A percentile compares a stretch with the other conserved stretches of the same genome.
phyloP scores from a whole-genome alignment of 2,329 filamentous ascomycete genomes.

The Xylariaceae sp. region DNA sequence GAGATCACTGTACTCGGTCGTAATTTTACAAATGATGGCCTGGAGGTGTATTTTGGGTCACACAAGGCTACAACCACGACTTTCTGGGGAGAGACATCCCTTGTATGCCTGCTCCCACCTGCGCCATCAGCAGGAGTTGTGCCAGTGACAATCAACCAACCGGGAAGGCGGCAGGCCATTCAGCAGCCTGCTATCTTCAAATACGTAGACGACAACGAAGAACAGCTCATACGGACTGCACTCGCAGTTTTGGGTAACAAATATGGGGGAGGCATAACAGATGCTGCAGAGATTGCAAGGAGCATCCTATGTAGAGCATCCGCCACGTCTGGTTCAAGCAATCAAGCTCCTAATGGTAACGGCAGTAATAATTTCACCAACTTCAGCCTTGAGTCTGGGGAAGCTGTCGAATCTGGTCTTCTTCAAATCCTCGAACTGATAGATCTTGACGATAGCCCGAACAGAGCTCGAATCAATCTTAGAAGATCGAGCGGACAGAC shows the following conservation, averaged over 20 bases:
- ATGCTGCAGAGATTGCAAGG: conserved; percentile 67
- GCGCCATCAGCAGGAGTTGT: conserved; percentile 72
- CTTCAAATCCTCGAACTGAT: conserved; percentile 79
- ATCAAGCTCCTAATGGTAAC: conserved; percentile 51
- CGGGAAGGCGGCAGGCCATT: conserved; percentile 39
- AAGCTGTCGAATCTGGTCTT: conserved; percentile 67
- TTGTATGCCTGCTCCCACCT: conserved; percentile 80
- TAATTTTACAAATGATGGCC: conserved; percentile 74
- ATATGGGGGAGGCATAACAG: conserved; percentile 66
- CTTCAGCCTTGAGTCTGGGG: conserved; percentile 48
- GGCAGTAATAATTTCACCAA: conserved; percentile 45
- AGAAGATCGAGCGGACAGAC: conserved; percentile 73
- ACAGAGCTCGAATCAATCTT: conserved; percentile 71
- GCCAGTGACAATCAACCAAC: conserved; percentile 71
- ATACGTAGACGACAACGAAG: conserved; percentile 75
- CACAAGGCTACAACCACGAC: conserved; percentile 72
- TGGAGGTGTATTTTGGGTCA: conserved; percentile 85
- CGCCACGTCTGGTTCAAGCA: conserved; percentile 51
- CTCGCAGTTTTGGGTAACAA: conserved; percentile 69
- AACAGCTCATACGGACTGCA: conserved; percentile 72
- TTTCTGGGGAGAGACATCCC: conserved; percentile 80
- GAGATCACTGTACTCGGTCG: conserved; percentile 87
- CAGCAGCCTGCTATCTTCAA: conserved; percentile 65
- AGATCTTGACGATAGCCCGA: conserved; percentile 76
- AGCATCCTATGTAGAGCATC: conserved; percentile 59